Percentiles rank a stretch among this genome's conserved stretches.
Conservation (phyloP, 1,139 yeast species). For the Scheffersomyces cryptocercus region DNA sequence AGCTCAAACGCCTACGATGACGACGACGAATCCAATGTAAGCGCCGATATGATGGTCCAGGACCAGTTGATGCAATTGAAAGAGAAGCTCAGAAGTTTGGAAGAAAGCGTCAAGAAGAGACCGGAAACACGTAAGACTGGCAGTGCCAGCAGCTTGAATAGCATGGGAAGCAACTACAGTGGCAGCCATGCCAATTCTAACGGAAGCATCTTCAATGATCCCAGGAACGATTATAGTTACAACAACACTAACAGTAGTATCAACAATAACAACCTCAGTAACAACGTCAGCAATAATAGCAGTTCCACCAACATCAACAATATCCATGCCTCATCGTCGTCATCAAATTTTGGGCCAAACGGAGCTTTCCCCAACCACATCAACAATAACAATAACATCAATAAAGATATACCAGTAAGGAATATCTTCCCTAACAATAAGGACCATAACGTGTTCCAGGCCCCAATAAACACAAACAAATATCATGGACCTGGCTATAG, state of each 20-base stretch:
- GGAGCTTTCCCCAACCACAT: neutral
- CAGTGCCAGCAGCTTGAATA: too few species aligned
- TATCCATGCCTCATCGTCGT: neutral
- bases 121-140: neutral
- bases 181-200: neutral
- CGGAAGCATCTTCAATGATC: neutral
- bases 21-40: slow-evolving; percentile 1
- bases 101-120: slow-evolving; percentile 9
- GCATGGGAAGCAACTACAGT: too few species aligned
- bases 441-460: neutral
- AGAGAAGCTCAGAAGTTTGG: slow-evolving; percentile 13
- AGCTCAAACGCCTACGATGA: slow-evolving; percentile 1
- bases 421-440: neutral
- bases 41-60: slow-evolving; percentile 9
- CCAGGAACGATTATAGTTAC: neutral
- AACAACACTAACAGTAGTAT: neutral
- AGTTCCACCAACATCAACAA: neutral
- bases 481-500: neutral
- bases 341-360: too few species aligned
- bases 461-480: too few species aligned
- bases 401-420: neutral
- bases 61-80: slow-evolving; percentile 18
- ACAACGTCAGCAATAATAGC: neutral
- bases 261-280: neutral
- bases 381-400: neutral